Evolutionary conservation across 2,329 filamentous ascomycete species (phyloP), one percentile per base, ranked within the genome.

Genomic region (Capronia epimyces): DNA sequence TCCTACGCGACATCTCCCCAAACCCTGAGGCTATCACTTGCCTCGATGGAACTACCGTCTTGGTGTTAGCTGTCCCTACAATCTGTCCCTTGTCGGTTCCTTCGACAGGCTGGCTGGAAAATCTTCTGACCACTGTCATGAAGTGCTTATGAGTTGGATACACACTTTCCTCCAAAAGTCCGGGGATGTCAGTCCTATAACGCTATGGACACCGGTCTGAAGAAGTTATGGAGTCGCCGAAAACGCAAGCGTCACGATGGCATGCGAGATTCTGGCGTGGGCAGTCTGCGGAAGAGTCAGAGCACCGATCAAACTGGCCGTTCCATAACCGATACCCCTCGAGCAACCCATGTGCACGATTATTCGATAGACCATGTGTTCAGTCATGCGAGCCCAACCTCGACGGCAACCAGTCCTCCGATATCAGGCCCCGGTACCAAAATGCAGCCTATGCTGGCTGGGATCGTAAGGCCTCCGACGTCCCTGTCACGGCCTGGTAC

Each of bases 191-290:
- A 32, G 9, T 22, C 21, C 32, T 36, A 43, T 34, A 37, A 24
- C 45, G 47, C 29, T 29, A 60, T 60, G 57, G 57, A 60, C 12
- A 49, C 42, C 10, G 46, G 52, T n/a, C 32, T 60, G 34, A 60
- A 49, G 34, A 54, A 46, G 44, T 34, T 60, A 43, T 57, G 57
- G 49, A 52, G 49, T 20, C 53, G 55, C 13, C 49, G 55, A 34
- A 60, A 55, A 46, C 56, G 50, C 51, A 60, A 56, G 31, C 55
- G 53, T 16, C 49, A 34, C 16, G 42, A 50, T 10, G 50, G 39
- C 20, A 41, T 24, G 22, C 34, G 46, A 29, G 55, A 51, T n/a
- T 34, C 49, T 20, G 37, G 44, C 39, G n/a, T 48, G 3, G 18
- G 49, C 43, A 47, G 48, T 31, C 32, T 56, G 45, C 47, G 52